phyloP scores from a whole-genome alignment of 148 eudicot species.

The Rhododendron henanense region DNA sequence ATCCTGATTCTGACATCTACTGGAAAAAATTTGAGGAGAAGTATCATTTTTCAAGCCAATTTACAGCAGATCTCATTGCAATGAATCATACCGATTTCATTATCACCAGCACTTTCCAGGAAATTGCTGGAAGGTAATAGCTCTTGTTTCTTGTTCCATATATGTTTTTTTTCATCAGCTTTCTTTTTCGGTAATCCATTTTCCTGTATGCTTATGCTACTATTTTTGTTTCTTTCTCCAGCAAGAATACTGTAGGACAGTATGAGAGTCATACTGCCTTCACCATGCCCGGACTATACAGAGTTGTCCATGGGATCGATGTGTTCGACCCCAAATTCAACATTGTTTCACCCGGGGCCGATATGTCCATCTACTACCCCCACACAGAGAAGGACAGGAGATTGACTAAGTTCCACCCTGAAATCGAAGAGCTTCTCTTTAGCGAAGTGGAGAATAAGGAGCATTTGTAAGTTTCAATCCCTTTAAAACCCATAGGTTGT shows the following conservation, averaged over 20 bases:
- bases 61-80: constrained; percentile 96
- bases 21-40: constrained; percentile 88
- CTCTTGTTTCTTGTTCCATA: background rate
- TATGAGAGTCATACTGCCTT: constrained; percentile 88
- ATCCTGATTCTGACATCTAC: constrained; percentile 90
- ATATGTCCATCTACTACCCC: constrained; percentile 75
- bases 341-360: constrained; percentile 96
- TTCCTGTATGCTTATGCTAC: background rate
- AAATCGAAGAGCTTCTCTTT: constrained; percentile 80
- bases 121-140: constrained; percentile 88
- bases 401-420: constrained; percentile 78
- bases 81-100: constrained; percentile 96
- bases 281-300: constrained; percentile 91
- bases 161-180: background rate
- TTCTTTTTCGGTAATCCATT: background rate
- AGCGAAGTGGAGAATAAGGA: constrained; percentile 77
- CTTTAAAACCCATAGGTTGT: background rate
- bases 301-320: constrained; percentile 94
- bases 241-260: constrained; percentile 97
- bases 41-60: constrained; percentile 92
- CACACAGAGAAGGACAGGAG: constrained; percentile 71
- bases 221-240: constrained; percentile 18
- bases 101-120: constrained; percentile 99
- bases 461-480: constrained; percentile 50
- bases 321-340: constrained; percentile 97